Evolutionary conservation across 1,284 basidiomycete genomes (phyloP), one percentile per base, ranked within the genome.

Genomic region (Melampsora occidentalis): DNA sequence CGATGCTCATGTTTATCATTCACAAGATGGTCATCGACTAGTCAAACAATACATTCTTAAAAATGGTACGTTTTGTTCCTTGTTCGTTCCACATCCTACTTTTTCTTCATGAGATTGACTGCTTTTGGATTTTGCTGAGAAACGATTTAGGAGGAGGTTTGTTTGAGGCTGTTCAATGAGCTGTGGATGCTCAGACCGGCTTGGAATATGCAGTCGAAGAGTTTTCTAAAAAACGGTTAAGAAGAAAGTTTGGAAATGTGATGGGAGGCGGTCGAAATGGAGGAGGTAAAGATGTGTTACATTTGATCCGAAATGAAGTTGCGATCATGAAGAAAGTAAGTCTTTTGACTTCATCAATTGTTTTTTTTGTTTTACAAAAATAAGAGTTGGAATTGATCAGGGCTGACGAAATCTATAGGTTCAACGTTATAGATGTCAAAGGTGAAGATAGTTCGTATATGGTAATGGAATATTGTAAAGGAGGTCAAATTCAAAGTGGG

Each of bases 401-500:
- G n/a, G n/a, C n/a, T n/a, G n/a, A n/a, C 4, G 22, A 67, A 67
- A 67, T 63, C 61, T 81, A 76, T 83, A 80, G 78, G 78, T 83
- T 9, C 73, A 79, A 35, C 82, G 86, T 83, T 83, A 81, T 0
- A 73, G 87, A 87, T 33, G 86, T 87, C 2, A 84, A 85, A 1
- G 82, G 82, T 51, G 83, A 84, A 22, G 87, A 87, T 78, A 82
- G 83, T 1, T 82, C 87, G 2, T 86, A 86, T 79, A 85, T 87
- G 81, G 84, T 84, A 2, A 83, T 86, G 71, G 85, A 86, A 78
- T 85, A 85, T 71, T 83, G 85, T 77, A 82, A 83, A 0, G 86
- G 86, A 22, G 87, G 87, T 0, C 84, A 84, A 0, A 79, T 88
- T 16, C 85, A 86, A 82, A 80, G 84, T n/a, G 79, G 87, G 35